Percentiles rank a stretch among this genome's conserved stretches.
Evolutionary conservation across 2,329 filamentous ascomycete genomes (phyloP).

Genomic region (Aspergillus sp.): DNA sequence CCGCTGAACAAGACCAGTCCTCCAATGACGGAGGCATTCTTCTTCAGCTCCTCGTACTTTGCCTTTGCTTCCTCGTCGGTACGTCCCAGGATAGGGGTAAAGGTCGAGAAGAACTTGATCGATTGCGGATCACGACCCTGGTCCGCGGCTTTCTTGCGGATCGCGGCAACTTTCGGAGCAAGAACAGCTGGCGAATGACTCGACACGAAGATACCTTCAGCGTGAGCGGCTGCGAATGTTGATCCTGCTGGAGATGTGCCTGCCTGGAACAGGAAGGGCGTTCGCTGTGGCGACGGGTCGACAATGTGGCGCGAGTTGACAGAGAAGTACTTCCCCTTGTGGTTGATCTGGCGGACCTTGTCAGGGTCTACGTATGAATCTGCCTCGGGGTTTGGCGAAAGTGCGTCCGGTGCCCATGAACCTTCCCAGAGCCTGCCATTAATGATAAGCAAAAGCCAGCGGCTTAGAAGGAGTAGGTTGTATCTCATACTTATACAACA

Average conservation of each 20-base stretch:
- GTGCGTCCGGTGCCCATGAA: conserved; percentile 59
- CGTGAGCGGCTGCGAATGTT: conserved; percentile 57
- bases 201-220: conserved; percentile 62
- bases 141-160: conserved; percentile 52
- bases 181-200: conserved; percentile 53
- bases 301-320: conserved; percentile 50
- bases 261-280: conserved; percentile 59
- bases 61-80: conserved; percentile 55
- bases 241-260: conserved; percentile 60
- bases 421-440: conserved; percentile 52
- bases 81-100: conserved; percentile 51
- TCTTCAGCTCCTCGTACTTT: conserved; percentile 53
- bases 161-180: conserved; percentile 52
- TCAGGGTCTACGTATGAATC: conserved; percentile 60
- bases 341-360: conserved; percentile 61
- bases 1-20: conserved; percentile 58
- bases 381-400: conserved; percentile 52
- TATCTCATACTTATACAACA: conserved; percentile 58
- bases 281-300: conserved; percentile 58
- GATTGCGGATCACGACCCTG: conserved; percentile 57
- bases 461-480: neutral
- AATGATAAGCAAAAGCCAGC: neutral
- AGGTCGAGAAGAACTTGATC: conserved; percentile 57
- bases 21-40: conserved; percentile 55
- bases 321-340: conserved; percentile 57